Conservation (phyloP, 768 basidiomycete genomes). For the Boletus bicolor region DNA sequence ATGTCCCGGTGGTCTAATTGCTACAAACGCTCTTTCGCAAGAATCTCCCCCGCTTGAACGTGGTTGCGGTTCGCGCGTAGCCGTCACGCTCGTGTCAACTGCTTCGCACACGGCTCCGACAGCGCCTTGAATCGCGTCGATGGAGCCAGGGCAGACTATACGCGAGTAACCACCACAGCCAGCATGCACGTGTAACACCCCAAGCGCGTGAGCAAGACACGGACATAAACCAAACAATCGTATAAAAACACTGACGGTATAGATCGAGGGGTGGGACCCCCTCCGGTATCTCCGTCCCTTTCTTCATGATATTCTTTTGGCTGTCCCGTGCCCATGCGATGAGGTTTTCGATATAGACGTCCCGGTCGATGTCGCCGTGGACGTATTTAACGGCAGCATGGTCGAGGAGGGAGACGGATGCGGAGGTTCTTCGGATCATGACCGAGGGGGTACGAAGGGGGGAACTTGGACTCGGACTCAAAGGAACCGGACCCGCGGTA, state of each 20-base stretch:
- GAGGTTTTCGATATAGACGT: conserved; percentile 65
- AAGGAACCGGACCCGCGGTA: not conserved
- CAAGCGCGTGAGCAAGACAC: not conserved
- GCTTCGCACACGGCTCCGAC: conserved; percentile 85
- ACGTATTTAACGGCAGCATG: conserved; percentile 68
- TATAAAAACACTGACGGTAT: conserved; percentile 54
- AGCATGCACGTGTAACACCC: not conserved
- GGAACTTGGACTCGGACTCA: not conserved
- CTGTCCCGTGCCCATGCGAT: conserved; percentile 58
- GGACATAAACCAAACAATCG: not conserved
- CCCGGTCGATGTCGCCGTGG: conserved; percentile 66
- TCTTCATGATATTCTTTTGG: conserved; percentile 54
- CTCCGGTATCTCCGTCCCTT: conserved; percentile 73
- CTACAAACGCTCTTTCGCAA: conserved; percentile 66
- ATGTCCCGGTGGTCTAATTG: conserved; percentile 88
- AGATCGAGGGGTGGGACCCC: conserved; percentile 74
- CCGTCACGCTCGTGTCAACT: conserved; percentile 60
- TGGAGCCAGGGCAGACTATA: conserved; percentile 73
- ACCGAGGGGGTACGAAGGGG: conserved; percentile 32
- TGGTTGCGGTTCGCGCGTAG: conserved; percentile 18
- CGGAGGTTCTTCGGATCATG: conserved; percentile 49
- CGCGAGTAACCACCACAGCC: not conserved
- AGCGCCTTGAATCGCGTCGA: conserved; percentile 78
- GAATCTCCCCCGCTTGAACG: conserved; percentile 4
- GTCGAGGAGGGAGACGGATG: conserved; percentile 52